Percentiles rank a stretch among this genome's conserved stretches.
Conservation (phyloP, 164 flowering plant species). For the Vitis vinifera region DNA sequence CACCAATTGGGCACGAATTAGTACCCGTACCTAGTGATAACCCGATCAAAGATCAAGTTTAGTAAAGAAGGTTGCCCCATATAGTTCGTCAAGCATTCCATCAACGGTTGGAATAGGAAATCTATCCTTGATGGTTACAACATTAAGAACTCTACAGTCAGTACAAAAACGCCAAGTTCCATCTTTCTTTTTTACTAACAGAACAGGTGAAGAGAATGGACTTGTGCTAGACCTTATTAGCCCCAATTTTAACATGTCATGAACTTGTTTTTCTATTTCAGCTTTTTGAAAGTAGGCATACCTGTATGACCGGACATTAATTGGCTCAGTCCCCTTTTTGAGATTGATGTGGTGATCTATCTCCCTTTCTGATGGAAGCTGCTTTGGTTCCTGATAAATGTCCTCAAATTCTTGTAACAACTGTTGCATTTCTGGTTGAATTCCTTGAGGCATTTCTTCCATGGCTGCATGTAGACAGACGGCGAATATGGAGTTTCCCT, state of each 20-base stretch:
- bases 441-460: too few species aligned
- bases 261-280: conserved; percentile 6
- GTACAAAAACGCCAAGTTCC: not conserved
- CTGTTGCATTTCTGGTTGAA: too few species aligned
- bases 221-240: conserved; percentile 1
- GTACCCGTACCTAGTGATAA: conserved; percentile 8
- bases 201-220: not conserved
- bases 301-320: conserved; percentile 13
- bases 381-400: too few species aligned
- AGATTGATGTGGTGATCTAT: conserved; percentile 3
- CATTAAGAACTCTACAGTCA: not conserved
- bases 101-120: conserved; percentile 3
- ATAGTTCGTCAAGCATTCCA: not conserved
- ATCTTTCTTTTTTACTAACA: conserved; percentile 14
- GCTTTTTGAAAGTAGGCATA: conserved; percentile 15
- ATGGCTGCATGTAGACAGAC: too few species aligned
- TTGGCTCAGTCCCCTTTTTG: not conserved
- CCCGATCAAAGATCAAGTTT: too few species aligned
- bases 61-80: not conserved
- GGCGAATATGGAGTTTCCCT: too few species aligned
- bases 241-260: not conserved
- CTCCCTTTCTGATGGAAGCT: too few species aligned
- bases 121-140: not conserved
- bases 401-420: too few species aligned
- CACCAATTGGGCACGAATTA: too few species aligned